Evolutionary conservation across 768 basidiomycete species (phyloP).

Genomic region (Tephrocybe rancida): DNA sequence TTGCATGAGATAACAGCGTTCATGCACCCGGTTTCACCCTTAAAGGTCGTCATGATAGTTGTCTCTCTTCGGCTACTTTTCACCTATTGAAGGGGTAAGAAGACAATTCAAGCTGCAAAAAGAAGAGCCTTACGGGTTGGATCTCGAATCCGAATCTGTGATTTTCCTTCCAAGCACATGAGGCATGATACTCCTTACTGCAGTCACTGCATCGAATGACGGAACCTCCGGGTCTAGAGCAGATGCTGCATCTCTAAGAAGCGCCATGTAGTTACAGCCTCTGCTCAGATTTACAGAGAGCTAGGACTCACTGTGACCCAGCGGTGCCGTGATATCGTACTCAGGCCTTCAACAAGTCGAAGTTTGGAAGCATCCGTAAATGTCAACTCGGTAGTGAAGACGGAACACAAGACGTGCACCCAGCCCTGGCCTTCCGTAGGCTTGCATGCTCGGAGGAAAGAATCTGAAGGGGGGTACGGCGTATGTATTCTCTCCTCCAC

Average conservation of each 20-base stretch:
- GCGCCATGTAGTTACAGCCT: background rate
- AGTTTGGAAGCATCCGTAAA: conserved; percentile 78
- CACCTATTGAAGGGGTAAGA: conserved; percentile 47
- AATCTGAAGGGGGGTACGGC: conserved; percentile 53
- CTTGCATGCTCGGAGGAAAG: conserved; percentile 77
- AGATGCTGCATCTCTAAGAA: conserved; percentile 73
- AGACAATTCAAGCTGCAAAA: background rate
- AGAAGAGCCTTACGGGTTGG: conserved; percentile 59
- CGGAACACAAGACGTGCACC: conserved; percentile 89
- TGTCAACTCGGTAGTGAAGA: conserved; percentile 83
- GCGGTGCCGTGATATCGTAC: conserved; percentile 65
- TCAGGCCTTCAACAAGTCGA: conserved; percentile 85
- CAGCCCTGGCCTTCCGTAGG: conserved; percentile 93
- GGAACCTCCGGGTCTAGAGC: conserved; percentile 72
- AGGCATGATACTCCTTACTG: conserved; percentile 75
- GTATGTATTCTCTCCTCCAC: conserved; percentile 51
- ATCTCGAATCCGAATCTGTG: conserved; percentile 94
- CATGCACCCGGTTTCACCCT: conserved; percentile 79
- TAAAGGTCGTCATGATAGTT: conserved; percentile 69
- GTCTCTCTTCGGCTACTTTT: conserved; percentile 77
- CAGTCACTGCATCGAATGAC: conserved; percentile 88
- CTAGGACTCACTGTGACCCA: conserved; percentile 68
- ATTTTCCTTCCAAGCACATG: conserved; percentile 87
- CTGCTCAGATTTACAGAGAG: background rate
- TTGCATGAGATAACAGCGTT: conserved; percentile 77